Evolutionary conservation across 768 basidiomycete genomes (phyloP), one percentile per base, ranked within the genome.

Genomic region (Cubamyces lactineus): DNA sequence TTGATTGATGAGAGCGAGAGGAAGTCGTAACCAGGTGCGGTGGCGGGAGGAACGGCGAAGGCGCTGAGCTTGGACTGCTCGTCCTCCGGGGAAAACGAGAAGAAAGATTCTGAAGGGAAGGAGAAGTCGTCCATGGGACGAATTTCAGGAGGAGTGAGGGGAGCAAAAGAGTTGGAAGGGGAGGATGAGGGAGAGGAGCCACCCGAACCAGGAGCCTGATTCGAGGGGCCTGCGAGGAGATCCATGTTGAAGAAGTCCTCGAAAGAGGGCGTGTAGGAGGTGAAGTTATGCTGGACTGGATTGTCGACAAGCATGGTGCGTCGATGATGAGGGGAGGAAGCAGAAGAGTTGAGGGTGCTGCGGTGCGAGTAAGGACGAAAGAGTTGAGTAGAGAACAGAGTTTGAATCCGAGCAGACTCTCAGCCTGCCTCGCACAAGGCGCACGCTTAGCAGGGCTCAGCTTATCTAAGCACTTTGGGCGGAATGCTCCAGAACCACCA

Each of bases 201-300:
- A 65, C 66, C 56, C 41, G 65, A 67, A 51, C 61, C 64, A 28
- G 66, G 53, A 57, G 53, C 55, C 21, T 50, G 67, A 64, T 73
- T 50, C 16, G 68, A 70, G 65, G 72, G 72, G n/a, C 69, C 67
- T 24, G 63, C 62, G 57, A 84, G 80, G 58, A 85, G 79, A 63
- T 90, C 88, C 52, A 86, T 78, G 71, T 89, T 83, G 75, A 90
- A 83, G 66, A 87, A 82, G 69, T 89, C 86, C 71, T 79, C 82
- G 67, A 88, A 75, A 66, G 83, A 79, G 41, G 77, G 70, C 57
- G 65, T 45, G 58, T 68, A 64, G 15, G 62, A 53, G 63, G 69
- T 63, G 60, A 68, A 65, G 6, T 47, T 61, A 48, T 62, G 61
- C 48, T 67, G 67, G 45, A 73, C 67, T 11, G 72, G 69, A 48